Base-by-base conservation (phyloP, 2,329 filamentous ascomycete genomes). In the Zymoseptoria passerinii region DNA sequence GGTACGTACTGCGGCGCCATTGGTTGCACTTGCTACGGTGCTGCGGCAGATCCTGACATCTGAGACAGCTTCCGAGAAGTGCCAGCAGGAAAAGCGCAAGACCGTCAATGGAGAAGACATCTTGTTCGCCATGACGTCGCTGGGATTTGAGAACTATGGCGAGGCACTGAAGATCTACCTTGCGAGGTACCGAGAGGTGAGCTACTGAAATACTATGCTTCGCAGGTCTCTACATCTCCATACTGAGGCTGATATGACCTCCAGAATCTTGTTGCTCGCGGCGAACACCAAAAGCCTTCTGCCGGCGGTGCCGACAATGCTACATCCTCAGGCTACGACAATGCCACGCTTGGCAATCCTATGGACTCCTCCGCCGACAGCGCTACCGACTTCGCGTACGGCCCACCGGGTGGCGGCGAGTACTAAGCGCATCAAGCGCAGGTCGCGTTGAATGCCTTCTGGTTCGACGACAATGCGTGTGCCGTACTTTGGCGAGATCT, bases 61-160 rank as follows among this genome's bases (percentile, higher is more conserved):
- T 52, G 48, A 57, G 19, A 58, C 72, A 97, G 94, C 94, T 28
- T 97, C 94, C 63, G 94, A 99, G 76, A 99, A 99, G 76, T 99
- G 94, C 72, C 94, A 99, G 74, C 94, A 97, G 75, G 94, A 99
- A 76, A 99, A 99, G 81, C 86, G 94, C 70, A 99, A 99, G 80
- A 99, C 94, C 0, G 94, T 99, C 66, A 99, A 99, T 71, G 94
- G 94, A 67, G 94, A 99, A 76, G 94, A 99, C 70, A 99, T 99
- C 60, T 80, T 99, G 51, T 99, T 97, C 72, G 94, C 94, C 61
- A 99, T 99, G 94, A 97, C 92, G 7, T 99, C 94, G 27, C 83
- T 99, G 40, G 94, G 94, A 0, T 99, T 99, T 74, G 94, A 99
- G 76, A 99, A 99, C 77, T 99, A 99, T 73, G 89, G 92, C 27